phyloP scores from a whole-genome alignment of 2,329 filamentous ascomycete genomes.

The Pseudocercospora fuligena region DNA sequence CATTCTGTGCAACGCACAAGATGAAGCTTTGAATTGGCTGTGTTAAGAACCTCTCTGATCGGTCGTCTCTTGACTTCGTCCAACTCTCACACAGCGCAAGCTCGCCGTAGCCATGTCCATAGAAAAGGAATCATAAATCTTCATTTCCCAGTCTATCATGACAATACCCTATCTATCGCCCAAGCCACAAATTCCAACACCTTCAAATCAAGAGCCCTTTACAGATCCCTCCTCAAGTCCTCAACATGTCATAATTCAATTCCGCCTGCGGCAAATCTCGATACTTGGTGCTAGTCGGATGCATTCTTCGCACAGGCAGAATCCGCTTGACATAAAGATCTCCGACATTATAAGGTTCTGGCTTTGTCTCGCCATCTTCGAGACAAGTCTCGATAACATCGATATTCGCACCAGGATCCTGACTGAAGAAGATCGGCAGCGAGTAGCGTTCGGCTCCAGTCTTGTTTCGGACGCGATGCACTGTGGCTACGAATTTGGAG shows the following conservation, averaged over 20 bases:
- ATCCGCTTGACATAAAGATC: slow-evolving; percentile 44
- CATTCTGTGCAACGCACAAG: too few relatives aligned
- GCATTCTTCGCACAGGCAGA: slow-evolving; percentile 43
- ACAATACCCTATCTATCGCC: too few relatives aligned
- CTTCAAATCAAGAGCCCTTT: too few relatives aligned
- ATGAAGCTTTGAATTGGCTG: too few relatives aligned
- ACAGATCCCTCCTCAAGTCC: not conserved
- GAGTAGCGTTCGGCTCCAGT: slow-evolving; percentile 47
- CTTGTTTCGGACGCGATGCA: slow-evolving; percentile 48
- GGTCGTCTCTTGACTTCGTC: too few relatives aligned
- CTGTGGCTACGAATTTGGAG: slow-evolving; percentile 46
- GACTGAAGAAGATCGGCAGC: slow-evolving; percentile 48
- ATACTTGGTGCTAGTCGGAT: slow-evolving; percentile 46
- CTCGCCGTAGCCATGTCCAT: too few relatives aligned
- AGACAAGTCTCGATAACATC: slow-evolving; percentile 40
- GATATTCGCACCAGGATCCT: slow-evolving; percentile 42
- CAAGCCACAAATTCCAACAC: too few relatives aligned
- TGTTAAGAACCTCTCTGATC: too few relatives aligned
- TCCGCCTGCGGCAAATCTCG: slow-evolving; percentile 41
- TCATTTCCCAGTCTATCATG: too few relatives aligned
- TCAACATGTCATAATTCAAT: slow-evolving; percentile 35
- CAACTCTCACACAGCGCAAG: too few relatives aligned
- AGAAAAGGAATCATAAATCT: too few relatives aligned
- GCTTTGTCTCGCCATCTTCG: slow-evolving; percentile 24
- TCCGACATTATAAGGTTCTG: slow-evolving; percentile 17